Base-by-base conservation (phyloP, 805 yeast genomes). In the Pichia nanzhaoensis region DNA sequence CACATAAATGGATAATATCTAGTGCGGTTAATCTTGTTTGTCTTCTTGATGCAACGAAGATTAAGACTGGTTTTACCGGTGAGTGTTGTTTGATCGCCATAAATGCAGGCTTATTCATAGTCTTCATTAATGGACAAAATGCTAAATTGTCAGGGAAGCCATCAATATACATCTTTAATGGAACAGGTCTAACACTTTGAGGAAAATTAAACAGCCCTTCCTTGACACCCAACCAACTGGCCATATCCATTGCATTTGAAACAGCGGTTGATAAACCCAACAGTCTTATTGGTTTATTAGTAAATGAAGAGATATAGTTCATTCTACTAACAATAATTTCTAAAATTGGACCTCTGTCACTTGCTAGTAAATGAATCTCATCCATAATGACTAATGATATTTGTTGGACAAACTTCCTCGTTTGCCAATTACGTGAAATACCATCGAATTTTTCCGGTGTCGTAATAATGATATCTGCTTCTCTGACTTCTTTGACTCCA, bases 31-130 rank as follows among this genome's bases (percentile, higher is more conserved):
- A 71, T 48, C 95, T 68, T 0, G 95, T 85, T 62, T 85, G 95
- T 48, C 95, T 69, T 58, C 95, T 73, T 3, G 93, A 84, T 1
- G 93, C 88, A 32, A 85, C 95, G 56, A 85, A 85, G n/a, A 85
- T 80, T 53, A 85, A 70, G 10, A 83, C 91, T 0, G 96, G 95
- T 59, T 89, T 81, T 17, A 68, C 68, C 2, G 96, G 95, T 0
- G 96, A 84, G 60, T 90, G 96, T 51, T 86, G 88, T 58, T 88
- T 86, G 51, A 89, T 89, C 0, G 96, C 95, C 82, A 83, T 77
- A 57, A 84, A 89, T 0, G 95, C 91, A 1, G 97, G 96, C 56
- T 74, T 88, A 70, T 81, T 88, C 93, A 78, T 86, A 19, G 80
- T 84, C 68, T 80, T 86, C 96, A 85, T 85, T 56, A 86, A 68